These are phyloP conservation scores for Nemania diffusa DNA, from an alignment of 2,329 filamentous ascomycete genomes.

Conservation along the genomic window DNA sequence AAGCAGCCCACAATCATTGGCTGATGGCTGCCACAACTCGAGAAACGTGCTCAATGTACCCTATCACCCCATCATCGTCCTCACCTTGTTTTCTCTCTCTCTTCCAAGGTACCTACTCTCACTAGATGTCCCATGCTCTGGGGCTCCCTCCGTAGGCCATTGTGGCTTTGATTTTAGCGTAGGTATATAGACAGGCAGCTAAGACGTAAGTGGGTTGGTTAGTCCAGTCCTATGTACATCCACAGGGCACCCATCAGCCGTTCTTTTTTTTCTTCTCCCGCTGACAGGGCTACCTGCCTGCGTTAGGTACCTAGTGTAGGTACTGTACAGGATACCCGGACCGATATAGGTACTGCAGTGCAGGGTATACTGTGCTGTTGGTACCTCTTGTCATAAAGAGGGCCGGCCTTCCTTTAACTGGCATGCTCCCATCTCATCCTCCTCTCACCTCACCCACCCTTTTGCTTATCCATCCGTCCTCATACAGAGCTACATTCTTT, in stretches of 20 bases:
- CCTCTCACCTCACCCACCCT: constrained; percentile 30
- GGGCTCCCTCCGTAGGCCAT: constrained; percentile 7
- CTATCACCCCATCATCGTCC: neutral
- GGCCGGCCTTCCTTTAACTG: constrained; percentile 22
- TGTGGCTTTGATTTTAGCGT: constrained; percentile 19
- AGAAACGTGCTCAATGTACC: neutral
- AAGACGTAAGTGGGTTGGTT: neutral
- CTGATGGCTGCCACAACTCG: neutral
- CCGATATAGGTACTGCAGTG: neutral
- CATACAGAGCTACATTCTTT: constrained; percentile 45
- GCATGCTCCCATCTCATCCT: neutral
- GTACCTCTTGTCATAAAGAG: constrained; percentile 37
- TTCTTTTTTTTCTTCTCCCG: constrained; percentile 10
- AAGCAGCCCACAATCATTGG: no score
- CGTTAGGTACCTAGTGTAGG: neutral
- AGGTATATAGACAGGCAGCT: neutral
- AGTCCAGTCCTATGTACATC: no score
- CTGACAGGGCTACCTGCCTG: neutral
- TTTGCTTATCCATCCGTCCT: constrained; percentile 29
- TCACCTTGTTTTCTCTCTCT: constrained; percentile 16
- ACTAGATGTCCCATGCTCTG: constrained; percentile 11
- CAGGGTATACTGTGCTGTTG: neutral
- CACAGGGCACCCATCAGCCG: no score
- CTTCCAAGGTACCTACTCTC: no score
- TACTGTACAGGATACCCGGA: neutral